Conservation (phyloP, 805 yeast genomes). For the Naumovozyma dairenensis region DNA sequence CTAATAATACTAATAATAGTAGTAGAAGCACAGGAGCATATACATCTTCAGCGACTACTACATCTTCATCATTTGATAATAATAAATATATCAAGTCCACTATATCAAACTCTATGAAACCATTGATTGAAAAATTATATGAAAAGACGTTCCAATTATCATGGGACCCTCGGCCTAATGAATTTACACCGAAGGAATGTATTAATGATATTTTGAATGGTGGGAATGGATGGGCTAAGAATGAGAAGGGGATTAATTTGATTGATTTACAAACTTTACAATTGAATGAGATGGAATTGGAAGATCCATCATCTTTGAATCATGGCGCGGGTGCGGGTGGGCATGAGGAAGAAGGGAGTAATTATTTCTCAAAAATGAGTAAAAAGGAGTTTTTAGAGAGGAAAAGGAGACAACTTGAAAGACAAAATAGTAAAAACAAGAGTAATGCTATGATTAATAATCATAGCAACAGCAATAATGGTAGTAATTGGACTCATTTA, state of each 20-base stretch:
- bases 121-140: constrained; percentile 41
- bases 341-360: constrained; percentile 2
- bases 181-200: constrained; percentile 60
- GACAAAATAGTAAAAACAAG: too few species aligned
- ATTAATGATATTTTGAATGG: constrained; percentile 66
- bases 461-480: too few species aligned
- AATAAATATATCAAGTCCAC: constrained; percentile 7
- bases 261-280: constrained; percentile 26
- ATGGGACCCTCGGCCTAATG: constrained; percentile 50
- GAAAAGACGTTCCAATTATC: constrained; percentile 46
- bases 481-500: constrained; percentile 8
- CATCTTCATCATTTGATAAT: constrained; percentile 3
- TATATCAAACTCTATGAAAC: constrained; percentile 33
- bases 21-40: neutral
- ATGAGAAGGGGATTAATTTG: constrained; percentile 28
- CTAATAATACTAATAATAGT: too few species aligned
- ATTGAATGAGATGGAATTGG: constrained; percentile 20
- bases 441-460: too few species aligned
- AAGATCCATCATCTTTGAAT: constrained; percentile 6
- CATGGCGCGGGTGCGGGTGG: neutral
- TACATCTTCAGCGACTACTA: neutral
- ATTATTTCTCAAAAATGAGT: constrained; percentile 16
- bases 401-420: constrained; percentile 15
- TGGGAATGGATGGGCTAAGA: constrained; percentile 55
- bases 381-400: constrained; percentile 23